These are phyloP conservation scores for Parastagonospora avenae DNA, from an alignment of 2,329 filamentous ascomycete species.

Conservation along the genomic window DNA sequence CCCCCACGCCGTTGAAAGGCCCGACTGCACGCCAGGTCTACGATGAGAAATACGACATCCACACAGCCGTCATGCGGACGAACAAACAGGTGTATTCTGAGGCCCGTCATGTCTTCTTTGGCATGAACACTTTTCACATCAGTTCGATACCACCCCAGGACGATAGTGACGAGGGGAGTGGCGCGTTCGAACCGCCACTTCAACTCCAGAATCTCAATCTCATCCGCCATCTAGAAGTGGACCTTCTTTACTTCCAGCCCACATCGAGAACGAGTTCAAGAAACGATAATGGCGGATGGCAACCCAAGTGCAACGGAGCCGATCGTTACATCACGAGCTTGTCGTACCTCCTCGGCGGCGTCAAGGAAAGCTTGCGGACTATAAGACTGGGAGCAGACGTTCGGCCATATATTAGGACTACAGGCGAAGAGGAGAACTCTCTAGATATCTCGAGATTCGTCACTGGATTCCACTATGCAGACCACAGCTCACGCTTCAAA, in stretches of 20 bases:
- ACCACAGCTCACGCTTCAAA: constrained; percentile 21
- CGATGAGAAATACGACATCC: constrained; percentile 34
- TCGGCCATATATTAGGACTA: constrained; percentile 9
- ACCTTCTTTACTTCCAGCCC: constrained; percentile 32
- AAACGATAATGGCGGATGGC: constrained; percentile 13
- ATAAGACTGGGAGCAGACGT: constrained; percentile 21
- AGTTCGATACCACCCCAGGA: constrained; percentile 15
- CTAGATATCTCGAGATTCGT: constrained; percentile 26
- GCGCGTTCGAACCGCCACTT: constrained; percentile 35
- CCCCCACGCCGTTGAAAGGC: constrained; percentile 25
- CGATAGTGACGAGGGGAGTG: constrained; percentile 9
- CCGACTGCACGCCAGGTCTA: constrained; percentile 14
- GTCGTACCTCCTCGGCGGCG: constrained; percentile 14
- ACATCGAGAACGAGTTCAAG: background rate
- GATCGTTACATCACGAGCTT: constrained; percentile 30
- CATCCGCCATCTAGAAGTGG: constrained; percentile 33
- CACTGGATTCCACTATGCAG: constrained; percentile 30
- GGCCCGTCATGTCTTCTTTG: constrained; percentile 48
- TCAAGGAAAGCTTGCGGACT: constrained; percentile 12
- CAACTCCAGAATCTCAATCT: constrained; percentile 21
- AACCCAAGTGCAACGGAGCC: constrained; percentile 19
- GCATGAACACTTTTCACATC: constrained; percentile 47
- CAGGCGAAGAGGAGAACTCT: background rate
- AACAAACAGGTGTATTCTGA: constrained; percentile 50
- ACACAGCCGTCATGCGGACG: constrained; percentile 44